phyloP scores from a whole-genome alignment of 208 protist genomes.

The Leptomonas seymouri region DNA sequence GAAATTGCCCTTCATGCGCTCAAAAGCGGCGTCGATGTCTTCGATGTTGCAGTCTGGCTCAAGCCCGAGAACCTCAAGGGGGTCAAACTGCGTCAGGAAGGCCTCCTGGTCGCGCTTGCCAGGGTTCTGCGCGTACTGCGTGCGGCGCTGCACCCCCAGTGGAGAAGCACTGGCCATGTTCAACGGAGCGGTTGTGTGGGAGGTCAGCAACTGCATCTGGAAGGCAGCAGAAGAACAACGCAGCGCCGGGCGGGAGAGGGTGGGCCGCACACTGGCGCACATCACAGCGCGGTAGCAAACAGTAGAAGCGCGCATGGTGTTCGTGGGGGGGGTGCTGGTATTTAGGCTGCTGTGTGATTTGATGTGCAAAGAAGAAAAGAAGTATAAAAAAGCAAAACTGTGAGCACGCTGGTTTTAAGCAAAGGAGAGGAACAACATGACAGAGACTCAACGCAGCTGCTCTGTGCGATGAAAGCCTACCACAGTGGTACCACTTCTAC shows the following conservation, averaged over 20 bases:
- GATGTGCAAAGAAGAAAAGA: constrained; percentile 19
- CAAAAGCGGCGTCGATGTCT: constrained; percentile 75
- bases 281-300: not conserved
- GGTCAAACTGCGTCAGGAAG: constrained; percentile 84
- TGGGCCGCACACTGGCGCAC: not conserved
- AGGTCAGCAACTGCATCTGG: constrained; percentile 14
- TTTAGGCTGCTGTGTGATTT: no score
- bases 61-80: constrained; percentile 75
- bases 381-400: not conserved
- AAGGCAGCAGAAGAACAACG: constrained; percentile 6
- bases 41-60: constrained; percentile 70
- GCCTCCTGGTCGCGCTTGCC: constrained; percentile 87
- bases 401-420: not conserved
- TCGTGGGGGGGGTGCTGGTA: no score
- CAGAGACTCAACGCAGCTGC: no score
- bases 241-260: constrained; percentile 7
- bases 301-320: constrained; percentile 12
- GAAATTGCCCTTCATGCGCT: constrained; percentile 61
- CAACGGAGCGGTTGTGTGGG: not conserved
- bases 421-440: no score
- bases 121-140: constrained; percentile 77
- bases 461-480: no score
- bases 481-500: no score
- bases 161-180: constrained; percentile 1
- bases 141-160: constrained; percentile 44